Conservation (phyloP, 331 rosid species). For the Phaseolus coccineus region DNA sequence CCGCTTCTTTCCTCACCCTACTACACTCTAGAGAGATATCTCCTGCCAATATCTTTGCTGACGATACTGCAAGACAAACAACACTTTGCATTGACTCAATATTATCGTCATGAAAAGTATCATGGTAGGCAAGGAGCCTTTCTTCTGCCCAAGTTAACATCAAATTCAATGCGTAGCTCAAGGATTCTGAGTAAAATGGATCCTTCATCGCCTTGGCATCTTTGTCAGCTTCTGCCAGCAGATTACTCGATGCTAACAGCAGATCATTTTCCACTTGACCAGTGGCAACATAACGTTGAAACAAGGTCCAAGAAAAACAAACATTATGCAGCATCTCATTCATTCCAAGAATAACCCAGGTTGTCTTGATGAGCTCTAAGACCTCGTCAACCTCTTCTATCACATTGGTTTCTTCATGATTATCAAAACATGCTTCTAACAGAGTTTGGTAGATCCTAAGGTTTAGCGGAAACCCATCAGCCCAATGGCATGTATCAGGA, state of each 20-base stretch:
- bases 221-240: conserved; percentile 74
- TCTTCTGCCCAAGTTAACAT: conserved; percentile 84
- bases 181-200: conserved; percentile 54
- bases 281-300: conserved; percentile 74
- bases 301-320: conserved; percentile 79
- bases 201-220: conserved; percentile 66
- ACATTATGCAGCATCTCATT: conserved; percentile 76
- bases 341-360: conserved; percentile 83
- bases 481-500: conserved; percentile 78
- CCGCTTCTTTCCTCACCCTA: conserved; percentile 71
- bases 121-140: conserved; percentile 79
- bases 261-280: conserved; percentile 80
- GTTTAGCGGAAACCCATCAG: conserved; percentile 84
- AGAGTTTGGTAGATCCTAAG: conserved; percentile 76
- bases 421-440: conserved; percentile 78
- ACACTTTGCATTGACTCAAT: conserved; percentile 74
- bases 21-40: conserved; percentile 64
- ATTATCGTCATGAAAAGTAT: conserved; percentile 63
- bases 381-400: conserved; percentile 87
- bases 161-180: conserved; percentile 68
- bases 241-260: conserved; percentile 71
- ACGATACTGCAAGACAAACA: conserved; percentile 74
- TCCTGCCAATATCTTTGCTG: conserved; percentile 76
- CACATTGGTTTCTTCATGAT: conserved; percentile 60
- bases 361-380: conserved; percentile 82